Evolutionary conservation across 495 filamentous ascomycete species (phyloP), one percentile per base, ranked within the genome.

Genomic region (Schizothecium vesticola): DNA sequence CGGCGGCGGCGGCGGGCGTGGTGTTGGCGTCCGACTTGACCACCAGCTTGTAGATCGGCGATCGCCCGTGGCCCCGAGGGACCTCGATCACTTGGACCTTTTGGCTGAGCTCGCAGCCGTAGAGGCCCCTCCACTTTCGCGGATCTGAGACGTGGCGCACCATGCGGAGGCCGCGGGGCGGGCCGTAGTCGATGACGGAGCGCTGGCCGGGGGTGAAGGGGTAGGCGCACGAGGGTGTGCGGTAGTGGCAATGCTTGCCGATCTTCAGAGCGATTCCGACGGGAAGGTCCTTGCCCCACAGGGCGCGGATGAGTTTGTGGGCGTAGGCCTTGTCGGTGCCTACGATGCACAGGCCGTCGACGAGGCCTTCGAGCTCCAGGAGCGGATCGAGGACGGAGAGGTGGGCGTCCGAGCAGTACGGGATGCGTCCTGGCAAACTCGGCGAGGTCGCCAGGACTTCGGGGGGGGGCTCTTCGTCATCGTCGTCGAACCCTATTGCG

Each of bases 311-410:
- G 19, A 78, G 33, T 12, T 67, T 59, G 29, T 43, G 51, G 1
- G 74, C 61, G 21, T 73, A 77, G 19, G 8, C 26, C 23, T 72
- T 70, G 55, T 56, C 65, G 33, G 71, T 66, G 22, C 75, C 77
- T 11, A 70, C 68, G 1, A 79, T 67, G 63, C 71, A 72, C 12
- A 75, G 56, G 28, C 57, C 64, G 26, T 68, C 69, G 26, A 77
- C 64, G 23, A 70, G 56, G 23, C 66, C 65, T 19, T 61, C 59
- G 13, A 79, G 72, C 4, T 28, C 31, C 21, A 65, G 70, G 29
- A 79, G 64, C 11, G 73, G 71, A 26, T 73, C 68, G 28, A 74
- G 72, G 6, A 75, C 59, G 11, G 60, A 22, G 16, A 76, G 69
- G 36, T 74, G 61, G 21, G 57, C 33, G 25, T 71, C 63, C 0